Evolutionary conservation across 1,139 yeast species (phyloP).

Genomic region (Sugiyamaella novakii): DNA sequence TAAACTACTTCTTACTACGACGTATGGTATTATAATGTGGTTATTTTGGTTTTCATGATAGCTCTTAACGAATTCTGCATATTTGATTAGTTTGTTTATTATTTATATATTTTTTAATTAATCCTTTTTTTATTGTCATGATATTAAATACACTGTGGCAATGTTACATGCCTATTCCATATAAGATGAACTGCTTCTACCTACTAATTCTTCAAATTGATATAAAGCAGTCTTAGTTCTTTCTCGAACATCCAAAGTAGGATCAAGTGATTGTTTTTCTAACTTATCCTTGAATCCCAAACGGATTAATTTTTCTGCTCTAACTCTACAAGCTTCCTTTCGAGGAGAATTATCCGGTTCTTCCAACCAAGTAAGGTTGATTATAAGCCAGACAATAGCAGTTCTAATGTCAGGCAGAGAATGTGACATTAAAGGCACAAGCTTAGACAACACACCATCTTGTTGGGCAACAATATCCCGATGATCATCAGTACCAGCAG

Average conservation of each 20-base stretch:
- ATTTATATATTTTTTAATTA: too few relatives aligned
- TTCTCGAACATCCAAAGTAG: conserved; percentile 51
- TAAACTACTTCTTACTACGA: conserved; percentile 41
- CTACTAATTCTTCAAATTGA: conserved; percentile 37
- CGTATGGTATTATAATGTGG: conserved; percentile 51
- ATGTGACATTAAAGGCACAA: conserved; percentile 44
- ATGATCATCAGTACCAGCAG: conserved; percentile 55
- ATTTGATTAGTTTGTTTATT: conserved; percentile 5
- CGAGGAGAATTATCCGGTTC: conserved; percentile 35
- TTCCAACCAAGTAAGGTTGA: conserved; percentile 57
- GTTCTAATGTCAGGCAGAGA: conserved; percentile 49
- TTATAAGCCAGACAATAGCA: conserved; percentile 61
- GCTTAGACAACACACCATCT: conserved; percentile 45
- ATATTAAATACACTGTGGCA: not conserved
- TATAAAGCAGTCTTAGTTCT: conserved; percentile 52
- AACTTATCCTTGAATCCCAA: conserved; percentile 48
- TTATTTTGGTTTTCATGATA: conserved; percentile 41
- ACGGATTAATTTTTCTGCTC: conserved; percentile 39
- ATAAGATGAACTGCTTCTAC: conserved; percentile 10
- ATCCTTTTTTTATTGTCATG: conserved; percentile 5
- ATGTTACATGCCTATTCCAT: not conserved
- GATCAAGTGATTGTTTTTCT: conserved; percentile 39
- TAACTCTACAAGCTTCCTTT: conserved; percentile 29
- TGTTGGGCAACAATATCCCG: conserved; percentile 51
- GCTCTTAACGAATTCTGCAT: conserved; percentile 5